Percentiles rank a stretch among this genome's conserved stretches.
Evolutionary conservation across 768 basidiomycete species (phyloP).

Genomic region (Tricholoma terreum): DNA sequence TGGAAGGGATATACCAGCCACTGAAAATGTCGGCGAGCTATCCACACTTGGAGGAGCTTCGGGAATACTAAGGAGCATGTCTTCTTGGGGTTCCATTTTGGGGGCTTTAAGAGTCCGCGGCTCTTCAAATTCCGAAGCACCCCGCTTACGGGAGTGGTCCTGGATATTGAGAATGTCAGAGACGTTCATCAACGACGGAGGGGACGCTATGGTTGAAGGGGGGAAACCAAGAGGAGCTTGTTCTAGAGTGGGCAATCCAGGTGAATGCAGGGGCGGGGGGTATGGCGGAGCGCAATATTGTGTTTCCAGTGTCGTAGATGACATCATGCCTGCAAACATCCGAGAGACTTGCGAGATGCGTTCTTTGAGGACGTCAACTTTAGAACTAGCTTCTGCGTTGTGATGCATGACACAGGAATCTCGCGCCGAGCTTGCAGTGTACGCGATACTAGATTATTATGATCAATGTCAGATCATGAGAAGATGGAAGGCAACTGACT

Average conservation of each 20-base stretch:
- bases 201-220: constrained; percentile 10
- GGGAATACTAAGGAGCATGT: constrained; percentile 30
- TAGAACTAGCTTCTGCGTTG: constrained; percentile 43
- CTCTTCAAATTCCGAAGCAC: constrained; percentile 41
- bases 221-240: constrained; percentile 15
- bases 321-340: constrained; percentile 44
- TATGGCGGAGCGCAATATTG: constrained; percentile 9
- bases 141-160: constrained; percentile 43
- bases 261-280: constrained; percentile 13
- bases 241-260: constrained; percentile 12
- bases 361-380: constrained; percentile 54
- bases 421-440: constrained; percentile 57
- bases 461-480: constrained; percentile 9
- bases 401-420: constrained; percentile 45
- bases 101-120: constrained; percentile 42
- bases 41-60: constrained; percentile 13
- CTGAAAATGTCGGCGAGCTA: constrained; percentile 10
- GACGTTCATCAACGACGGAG: constrained; percentile 22
- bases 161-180: constrained; percentile 22
- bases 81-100: constrained; percentile 49
- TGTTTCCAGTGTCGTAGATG: constrained; percentile 20
- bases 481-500: constrained; percentile 37
- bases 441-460: constrained; percentile 48
- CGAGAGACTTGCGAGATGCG: constrained; percentile 52
- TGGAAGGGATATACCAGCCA: constrained; percentile 12